Conservation (phyloP, 192 early-diverging fungal species). For the Pilaira anomala region DNA sequence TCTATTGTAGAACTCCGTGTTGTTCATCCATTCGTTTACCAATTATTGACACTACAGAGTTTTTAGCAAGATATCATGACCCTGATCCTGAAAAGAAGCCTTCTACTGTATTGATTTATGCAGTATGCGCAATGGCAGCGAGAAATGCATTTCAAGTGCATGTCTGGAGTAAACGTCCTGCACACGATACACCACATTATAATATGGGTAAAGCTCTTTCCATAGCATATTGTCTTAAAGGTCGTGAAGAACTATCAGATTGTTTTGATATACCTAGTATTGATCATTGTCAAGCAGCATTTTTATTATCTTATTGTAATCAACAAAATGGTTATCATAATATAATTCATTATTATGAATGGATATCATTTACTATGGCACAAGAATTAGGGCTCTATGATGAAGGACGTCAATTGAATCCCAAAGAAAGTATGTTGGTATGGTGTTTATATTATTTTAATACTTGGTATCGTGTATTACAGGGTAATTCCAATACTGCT, state of each 20-base stretch:
- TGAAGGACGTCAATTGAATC: constrained; percentile 16
- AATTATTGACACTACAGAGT: constrained; percentile 28
- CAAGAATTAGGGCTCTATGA: constrained; percentile 37
- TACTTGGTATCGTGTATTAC: constrained; percentile 40
- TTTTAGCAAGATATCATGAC: constrained; percentile 24
- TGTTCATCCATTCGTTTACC: constrained; percentile 34
- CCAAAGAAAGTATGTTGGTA: constrained; percentile 30
- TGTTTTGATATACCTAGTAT: constrained; percentile 38
- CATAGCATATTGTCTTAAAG: constrained; percentile 30
- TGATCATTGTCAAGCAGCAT: constrained; percentile 34
- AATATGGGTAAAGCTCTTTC: constrained; percentile 42
- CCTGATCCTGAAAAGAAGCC: constrained; percentile 23
- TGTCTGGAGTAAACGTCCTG: constrained; percentile 33
- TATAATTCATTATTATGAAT: constrained; percentile 37
- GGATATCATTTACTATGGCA: constrained; percentile 41
- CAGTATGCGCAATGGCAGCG: constrained; percentile 39
- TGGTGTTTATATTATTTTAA: constrained; percentile 40
- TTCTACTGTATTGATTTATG: constrained; percentile 29
- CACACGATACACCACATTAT: constrained; percentile 25
- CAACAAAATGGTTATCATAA: constrained; percentile 35
- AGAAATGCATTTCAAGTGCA: constrained; percentile 40
- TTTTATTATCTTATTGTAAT: constrained; percentile 36
- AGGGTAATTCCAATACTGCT: constrained; percentile 13
- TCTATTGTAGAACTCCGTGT: constrained; percentile 37
- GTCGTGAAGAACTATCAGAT: constrained; percentile 32